Base-by-base conservation (phyloP, 202 grass and related monocot genomes). In the Thinopyrum obtusiflorum region DNA sequence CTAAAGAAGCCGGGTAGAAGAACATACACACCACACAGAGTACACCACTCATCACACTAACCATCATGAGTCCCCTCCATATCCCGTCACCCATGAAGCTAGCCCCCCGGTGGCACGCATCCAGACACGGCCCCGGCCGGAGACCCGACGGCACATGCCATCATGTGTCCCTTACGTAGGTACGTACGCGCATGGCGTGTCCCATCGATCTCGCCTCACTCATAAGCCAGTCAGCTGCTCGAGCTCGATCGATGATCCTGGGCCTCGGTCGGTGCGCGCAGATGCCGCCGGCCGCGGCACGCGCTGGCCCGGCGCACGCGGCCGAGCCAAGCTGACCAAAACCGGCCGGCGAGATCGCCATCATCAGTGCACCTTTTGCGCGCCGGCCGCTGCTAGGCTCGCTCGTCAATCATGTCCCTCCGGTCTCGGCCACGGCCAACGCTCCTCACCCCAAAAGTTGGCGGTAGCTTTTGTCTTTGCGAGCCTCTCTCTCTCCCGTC, bases 181-280 rank as follows among this genome's bases (percentile, higher is more conserved):
- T 80, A 36, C 66, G 78, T 81, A 67, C 85, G 75, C 85, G 85
- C 79, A 76, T 87, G 85, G 71, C 85, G 1, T 74, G 68, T 81
- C 68, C 10, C 59, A 40, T 80, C 37, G 13, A 71, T 65, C 29
- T 68, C 29, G 23, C 36, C 36, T 21, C 14, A 15, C 69, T 46
- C 1, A 51, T 51, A 51, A 51, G 15, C 47, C 3, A 51, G 15
- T 5, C 3, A 42, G 39, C 10, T 3, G 2, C 37, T 40, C 10
- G 40, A 39, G 36, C 36, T 39, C 36, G 0, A 40, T 40, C 37
- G 37, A 40, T 37, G 9, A 11, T 40, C 49, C 18, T 7, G 4
- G 47, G 49, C 3, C 60, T 82, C 36, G 37, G 24, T 63, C 11
- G 69, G 57, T 25, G 65, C 63, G 17, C 33, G 9, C 18, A 3